Evolutionary conservation across 345 rosid genomes (phyloP).

Genomic region (Durio zibethinus): DNA sequence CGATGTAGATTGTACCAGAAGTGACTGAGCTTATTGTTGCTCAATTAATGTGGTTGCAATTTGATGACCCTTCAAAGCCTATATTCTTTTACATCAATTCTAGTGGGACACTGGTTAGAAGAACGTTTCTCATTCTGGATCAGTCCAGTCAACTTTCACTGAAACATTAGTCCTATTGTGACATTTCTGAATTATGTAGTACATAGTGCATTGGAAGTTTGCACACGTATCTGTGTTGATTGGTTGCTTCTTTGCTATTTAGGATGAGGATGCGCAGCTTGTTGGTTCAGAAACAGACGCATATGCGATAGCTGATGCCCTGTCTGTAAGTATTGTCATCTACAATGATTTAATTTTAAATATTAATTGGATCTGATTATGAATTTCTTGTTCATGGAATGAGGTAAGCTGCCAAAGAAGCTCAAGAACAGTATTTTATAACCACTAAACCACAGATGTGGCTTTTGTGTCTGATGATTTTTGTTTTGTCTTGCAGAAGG

Average conservation of each 20-base stretch:
- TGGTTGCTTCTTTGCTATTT: slow-evolving; percentile 23
- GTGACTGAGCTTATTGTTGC: slow-evolving; percentile 86
- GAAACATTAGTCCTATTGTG: not conserved
- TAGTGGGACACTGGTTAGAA: slow-evolving; percentile 74
- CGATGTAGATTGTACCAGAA: slow-evolving; percentile 76
- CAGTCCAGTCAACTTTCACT: not conserved
- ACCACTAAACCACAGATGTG: too few species aligned
- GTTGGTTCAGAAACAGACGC: slow-evolving; percentile 96
- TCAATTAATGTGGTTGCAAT: slow-evolving; percentile 83
- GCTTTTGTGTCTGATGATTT: not conserved
- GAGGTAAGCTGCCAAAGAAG: not conserved
- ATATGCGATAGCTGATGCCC: slow-evolving; percentile 80
- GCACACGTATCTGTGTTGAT: slow-evolving; percentile 2
- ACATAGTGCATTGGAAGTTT: not conserved
- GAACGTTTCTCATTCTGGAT: not conserved
- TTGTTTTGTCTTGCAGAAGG: not conserved
- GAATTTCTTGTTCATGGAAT: not conserved
- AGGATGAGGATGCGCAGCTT: slow-evolving; percentile 82
- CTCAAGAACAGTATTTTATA: not conserved
- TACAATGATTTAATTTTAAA: not conserved
- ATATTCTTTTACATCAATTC: slow-evolving; percentile 82
- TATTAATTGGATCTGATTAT: not conserved
- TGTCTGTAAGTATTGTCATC: slow-evolving; percentile 55
- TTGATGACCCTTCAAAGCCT: slow-evolving; percentile 62
- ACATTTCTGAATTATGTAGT: not conserved